These are phyloP conservation scores for Botrytis pseudocinerea DNA, from an alignment of 2,329 filamentous ascomycete species.

Conservation along the genomic window DNA sequence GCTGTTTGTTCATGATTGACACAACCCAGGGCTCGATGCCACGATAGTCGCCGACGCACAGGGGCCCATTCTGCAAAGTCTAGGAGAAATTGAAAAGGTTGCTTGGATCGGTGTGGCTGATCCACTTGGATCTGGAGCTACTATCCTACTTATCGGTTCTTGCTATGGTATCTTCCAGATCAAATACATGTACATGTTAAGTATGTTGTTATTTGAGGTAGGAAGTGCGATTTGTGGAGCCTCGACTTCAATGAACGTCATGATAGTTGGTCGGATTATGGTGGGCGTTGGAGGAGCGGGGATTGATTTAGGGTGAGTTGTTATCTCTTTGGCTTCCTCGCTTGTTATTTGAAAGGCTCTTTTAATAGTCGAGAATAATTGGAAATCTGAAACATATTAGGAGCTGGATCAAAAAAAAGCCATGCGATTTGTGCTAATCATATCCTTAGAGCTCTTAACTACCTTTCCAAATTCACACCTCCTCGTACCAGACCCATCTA, in stretches of 20 bases:
- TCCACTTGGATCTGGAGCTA: conserved; percentile 31
- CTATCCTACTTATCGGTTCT: conserved; percentile 33
- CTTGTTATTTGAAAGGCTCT: not conserved
- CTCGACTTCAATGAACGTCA: not conserved
- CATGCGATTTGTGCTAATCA: not conserved
- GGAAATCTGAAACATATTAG: not conserved
- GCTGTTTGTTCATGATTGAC: not conserved
- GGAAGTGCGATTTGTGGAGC: conserved; percentile 36
- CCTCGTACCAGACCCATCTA: not conserved
- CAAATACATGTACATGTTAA: conserved; percentile 31
- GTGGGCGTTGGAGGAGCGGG: not conserved
- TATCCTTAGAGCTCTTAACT: not conserved
- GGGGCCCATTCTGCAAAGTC: conserved; percentile 31
- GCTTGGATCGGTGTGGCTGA: conserved; percentile 39
- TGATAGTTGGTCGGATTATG: not conserved
- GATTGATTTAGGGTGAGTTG: not conserved
- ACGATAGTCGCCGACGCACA: conserved; percentile 33
- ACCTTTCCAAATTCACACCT: not conserved
- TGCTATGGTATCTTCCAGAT: conserved; percentile 32
- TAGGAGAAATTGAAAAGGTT: conserved; percentile 38
- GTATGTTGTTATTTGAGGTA: conserved; percentile 30
- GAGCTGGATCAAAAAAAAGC: not conserved
- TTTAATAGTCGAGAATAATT: not conserved
- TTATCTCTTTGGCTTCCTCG: not conserved
- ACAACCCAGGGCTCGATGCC: conserved; percentile 2